phyloP scores from a whole-genome alignment of 2,329 filamentous ascomycete species.

The Berkeleyomyces basicola region DNA sequence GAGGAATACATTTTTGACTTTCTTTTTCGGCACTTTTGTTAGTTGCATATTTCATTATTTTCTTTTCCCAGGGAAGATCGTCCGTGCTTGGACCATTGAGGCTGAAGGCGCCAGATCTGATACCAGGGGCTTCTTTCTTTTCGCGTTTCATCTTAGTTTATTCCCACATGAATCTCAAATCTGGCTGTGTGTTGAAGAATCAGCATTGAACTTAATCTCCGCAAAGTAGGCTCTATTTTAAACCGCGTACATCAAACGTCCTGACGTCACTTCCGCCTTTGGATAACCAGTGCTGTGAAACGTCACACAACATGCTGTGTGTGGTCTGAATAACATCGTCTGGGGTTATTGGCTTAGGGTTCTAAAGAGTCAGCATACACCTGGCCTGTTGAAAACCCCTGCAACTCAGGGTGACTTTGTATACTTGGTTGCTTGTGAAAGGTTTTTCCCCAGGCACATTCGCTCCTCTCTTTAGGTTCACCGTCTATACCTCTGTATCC shows the following conservation, averaged over 20 bases:
- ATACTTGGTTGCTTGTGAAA: too few relatives aligned
- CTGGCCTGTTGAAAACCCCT: background rate
- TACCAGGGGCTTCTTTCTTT: background rate
- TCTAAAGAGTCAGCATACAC: background rate
- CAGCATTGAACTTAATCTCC: too few relatives aligned
- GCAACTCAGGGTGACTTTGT: too few relatives aligned
- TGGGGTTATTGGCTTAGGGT: background rate
- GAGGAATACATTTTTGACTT: too few relatives aligned
- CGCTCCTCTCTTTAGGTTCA: constrained; percentile 21
- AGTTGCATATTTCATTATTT: background rate
- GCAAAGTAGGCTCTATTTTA: background rate
- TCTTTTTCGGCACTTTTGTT: background rate
- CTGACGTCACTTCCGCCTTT: background rate
- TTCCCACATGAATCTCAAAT: too few relatives aligned
- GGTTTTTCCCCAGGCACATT: too few relatives aligned
- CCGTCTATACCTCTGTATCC: background rate
- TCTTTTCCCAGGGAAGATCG: background rate
- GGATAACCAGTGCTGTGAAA: background rate
- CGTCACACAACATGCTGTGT: background rate
- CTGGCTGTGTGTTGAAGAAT: too few relatives aligned
- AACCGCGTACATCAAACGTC: background rate
- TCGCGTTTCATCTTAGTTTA: background rate
- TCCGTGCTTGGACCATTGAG: too few relatives aligned
- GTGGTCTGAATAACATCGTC: background rate
- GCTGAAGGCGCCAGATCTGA: background rate